Percentiles rank a stretch among this genome's conserved stretches.
These are phyloP conservation scores for Globisporangium camurandrum DNA, from an alignment of 352 stramenopile genomes.

Conservation along the genomic window DNA sequence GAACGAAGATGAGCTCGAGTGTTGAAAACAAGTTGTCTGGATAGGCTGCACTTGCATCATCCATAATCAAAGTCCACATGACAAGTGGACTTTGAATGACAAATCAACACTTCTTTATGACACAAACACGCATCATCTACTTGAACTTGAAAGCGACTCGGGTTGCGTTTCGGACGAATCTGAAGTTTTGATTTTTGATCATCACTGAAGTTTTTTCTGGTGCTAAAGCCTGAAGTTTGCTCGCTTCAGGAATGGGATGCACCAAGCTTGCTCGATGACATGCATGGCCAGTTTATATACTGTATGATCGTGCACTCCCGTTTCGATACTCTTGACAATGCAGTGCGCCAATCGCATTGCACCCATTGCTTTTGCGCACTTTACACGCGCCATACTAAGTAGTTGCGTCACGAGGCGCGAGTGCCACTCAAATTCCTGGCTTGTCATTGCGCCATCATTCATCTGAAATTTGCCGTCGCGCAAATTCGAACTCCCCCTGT, in stretches of 20 bases:
- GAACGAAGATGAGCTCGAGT: not conserved
- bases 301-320: not conserved
- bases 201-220: slow-evolving; percentile 1
- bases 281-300: too few species aligned
- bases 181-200: too few species aligned
- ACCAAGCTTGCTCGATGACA: not conserved
- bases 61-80: too few species aligned
- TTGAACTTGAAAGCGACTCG: not conserved
- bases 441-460: too few species aligned
- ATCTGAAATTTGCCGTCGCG: not conserved
- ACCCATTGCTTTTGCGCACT: not conserved
- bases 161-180: not conserved
- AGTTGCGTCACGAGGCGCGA: too few species aligned
- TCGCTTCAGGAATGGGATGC: not conserved
- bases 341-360: too few species aligned
- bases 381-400: too few species aligned
- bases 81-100: not conserved
- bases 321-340: not conserved
- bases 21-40: not conserved
- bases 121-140: not conserved
- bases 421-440: too few species aligned
- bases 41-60: too few species aligned
- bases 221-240: slow-evolving; percentile 3
- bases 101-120: too few species aligned
- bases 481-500: not conserved